Evolutionary conservation across 768 basidiomycete genomes (phyloP), one percentile per base, ranked within the genome.

Genomic region (Mrakia blollopis): DNA sequence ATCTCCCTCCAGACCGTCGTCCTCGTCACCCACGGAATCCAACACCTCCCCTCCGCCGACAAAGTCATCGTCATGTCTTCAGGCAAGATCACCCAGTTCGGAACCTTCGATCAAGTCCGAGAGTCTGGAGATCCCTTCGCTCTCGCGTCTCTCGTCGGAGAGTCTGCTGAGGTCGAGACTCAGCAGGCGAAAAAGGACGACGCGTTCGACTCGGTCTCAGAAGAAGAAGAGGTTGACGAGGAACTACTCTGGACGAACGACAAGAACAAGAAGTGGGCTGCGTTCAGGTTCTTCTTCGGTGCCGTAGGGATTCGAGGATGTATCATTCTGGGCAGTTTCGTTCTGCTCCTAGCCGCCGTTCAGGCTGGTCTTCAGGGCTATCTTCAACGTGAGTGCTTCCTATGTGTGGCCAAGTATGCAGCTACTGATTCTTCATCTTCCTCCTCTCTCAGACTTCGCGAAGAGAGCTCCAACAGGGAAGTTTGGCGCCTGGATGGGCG

Each of bases 21-120:
- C 21, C 69, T 81, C 39, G 77, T 79, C 61, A 81, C 79, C 9
- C 80, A 81, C 62, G 77, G 78, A 32, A 75, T 81, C 47, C 77
- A 81, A 35, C 80, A 79, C 39, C 74, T 81, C 1, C 30, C 72
- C 21, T 16, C 70, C 52, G 77, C 80, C 28, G 73, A 79, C 13
- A 63, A 70, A 30, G 72, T 81, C 68, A 78, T 79, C 13, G 71
- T 79, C 60, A 73, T 81, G 21, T 25, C 79, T 30, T 57, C 63
- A 23, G 80, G 80, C 7, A 13, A 28, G 14, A 62, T 73, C 16
- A 50, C 75, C 21, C 78, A 81, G 73, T 78, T 79, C 32, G 80
- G 80, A 21, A 62, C 50, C 21, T 80, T 79, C 74, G 35, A 73
- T 4, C 65, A 79, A 21, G 74, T 80, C 14, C 57, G 50, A 21